phyloP scores from a whole-genome alignment of 108 stramenopile species.

The Pseudonitzschia multiseries region DNA sequence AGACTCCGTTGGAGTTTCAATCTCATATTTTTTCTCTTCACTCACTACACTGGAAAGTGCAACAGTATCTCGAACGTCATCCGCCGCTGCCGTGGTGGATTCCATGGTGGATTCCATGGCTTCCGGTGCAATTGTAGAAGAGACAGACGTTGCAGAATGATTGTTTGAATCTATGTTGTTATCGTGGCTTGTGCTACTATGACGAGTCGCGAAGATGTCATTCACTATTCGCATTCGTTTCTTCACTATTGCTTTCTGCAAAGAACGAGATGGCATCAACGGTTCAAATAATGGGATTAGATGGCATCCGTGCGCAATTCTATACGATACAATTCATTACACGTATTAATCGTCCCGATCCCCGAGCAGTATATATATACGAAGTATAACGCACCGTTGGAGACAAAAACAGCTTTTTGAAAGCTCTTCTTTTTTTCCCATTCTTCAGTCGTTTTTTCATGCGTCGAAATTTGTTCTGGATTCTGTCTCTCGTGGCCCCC shows the following conservation, averaged over 20 bases:
- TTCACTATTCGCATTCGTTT: constrained; percentile 6
- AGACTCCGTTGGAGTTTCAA: too few species aligned
- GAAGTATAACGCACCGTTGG: not conserved
- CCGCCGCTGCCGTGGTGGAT: not conserved
- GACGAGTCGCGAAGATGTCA: not conserved
- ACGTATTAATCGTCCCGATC: too few species aligned
- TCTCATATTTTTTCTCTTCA: too few species aligned
- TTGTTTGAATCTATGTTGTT: not conserved
- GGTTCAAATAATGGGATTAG: not conserved
- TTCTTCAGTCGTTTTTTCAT: not conserved
- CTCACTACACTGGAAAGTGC: not conserved
- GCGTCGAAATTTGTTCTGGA: not conserved
- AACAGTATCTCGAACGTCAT: not conserved
- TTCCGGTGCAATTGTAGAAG: not conserved
- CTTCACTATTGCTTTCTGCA: constrained; percentile 6
- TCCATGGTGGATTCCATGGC: not conserved
- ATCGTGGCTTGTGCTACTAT: not conserved
- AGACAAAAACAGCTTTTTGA: not conserved
- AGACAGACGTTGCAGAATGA: not conserved
- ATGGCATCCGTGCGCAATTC: not conserved
- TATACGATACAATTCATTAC: too few species aligned
- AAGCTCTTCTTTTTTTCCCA: not conserved
- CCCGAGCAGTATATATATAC: too few species aligned
- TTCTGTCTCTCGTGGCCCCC: not conserved
- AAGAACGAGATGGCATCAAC: not conserved